phyloP scores from a whole-genome alignment of 2,329 filamentous ascomycete species.

The Sclerotinia spermophila region DNA sequence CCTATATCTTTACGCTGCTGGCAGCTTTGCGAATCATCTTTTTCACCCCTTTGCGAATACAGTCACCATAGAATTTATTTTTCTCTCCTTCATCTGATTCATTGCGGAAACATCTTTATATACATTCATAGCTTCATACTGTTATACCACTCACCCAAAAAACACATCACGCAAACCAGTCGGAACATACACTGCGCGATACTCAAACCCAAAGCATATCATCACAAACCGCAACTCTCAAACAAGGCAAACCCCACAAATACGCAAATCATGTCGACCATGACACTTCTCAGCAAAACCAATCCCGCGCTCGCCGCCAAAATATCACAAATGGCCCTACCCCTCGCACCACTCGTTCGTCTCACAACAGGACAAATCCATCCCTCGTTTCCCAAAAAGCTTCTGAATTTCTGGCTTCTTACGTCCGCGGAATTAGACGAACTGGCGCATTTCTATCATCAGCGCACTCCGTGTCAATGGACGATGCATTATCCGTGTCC shows the following conservation, averaged over 20 bases:
- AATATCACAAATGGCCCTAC: constrained; percentile 61
- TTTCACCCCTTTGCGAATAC: constrained; percentile 7
- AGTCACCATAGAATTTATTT: not conserved
- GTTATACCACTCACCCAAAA: no score
- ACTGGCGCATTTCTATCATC: constrained; percentile 70
- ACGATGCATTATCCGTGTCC: constrained; percentile 62
- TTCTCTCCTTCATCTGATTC: not conserved
- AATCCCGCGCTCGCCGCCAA: constrained; percentile 57
- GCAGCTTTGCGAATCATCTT: constrained; percentile 27
- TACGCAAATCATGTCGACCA: constrained; percentile 5
- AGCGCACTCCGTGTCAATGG: constrained; percentile 55
- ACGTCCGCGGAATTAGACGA: constrained; percentile 67
- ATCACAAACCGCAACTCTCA: not conserved
- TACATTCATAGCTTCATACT: constrained; percentile 8
- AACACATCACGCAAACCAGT: not conserved
- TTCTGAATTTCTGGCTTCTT: constrained; percentile 71
- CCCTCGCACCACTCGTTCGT: constrained; percentile 64
- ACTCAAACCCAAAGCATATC: not conserved
- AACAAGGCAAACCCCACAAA: not conserved
- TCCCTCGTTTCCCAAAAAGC: constrained; percentile 59
- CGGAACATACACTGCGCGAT: not conserved
- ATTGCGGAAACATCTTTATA: constrained; percentile 1
- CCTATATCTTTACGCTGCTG: constrained; percentile 27
- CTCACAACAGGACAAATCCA: constrained; percentile 59
- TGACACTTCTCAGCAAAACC: constrained; percentile 21